Conservation (phyloP, 1,139 yeast species). For the Scheffersomyces illinoinensis region DNA sequence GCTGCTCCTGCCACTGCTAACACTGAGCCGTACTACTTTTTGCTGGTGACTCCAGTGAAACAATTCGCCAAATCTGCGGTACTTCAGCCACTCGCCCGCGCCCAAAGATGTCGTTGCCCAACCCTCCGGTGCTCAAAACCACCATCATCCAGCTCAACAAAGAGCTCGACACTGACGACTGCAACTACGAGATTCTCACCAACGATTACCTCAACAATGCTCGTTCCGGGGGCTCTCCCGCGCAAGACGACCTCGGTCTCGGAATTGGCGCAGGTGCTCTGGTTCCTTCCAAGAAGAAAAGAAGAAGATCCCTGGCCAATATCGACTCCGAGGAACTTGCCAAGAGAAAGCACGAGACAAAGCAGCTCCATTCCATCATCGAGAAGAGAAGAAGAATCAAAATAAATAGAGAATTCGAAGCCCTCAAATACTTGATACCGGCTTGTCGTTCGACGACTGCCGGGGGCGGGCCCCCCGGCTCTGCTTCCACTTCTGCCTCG, state of each 20-base stretch:
- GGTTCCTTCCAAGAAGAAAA: conserved; percentile 34
- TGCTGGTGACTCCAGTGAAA: too few species aligned
- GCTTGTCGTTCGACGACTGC: conserved; percentile 57
- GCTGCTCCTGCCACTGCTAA: too few species aligned
- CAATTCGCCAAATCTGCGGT: too few species aligned
- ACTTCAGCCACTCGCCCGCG: too few species aligned
- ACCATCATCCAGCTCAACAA: conserved; percentile 61
- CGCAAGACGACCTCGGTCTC: background rate
- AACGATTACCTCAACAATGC: conserved; percentile 27
- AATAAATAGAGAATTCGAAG: conserved; percentile 82
- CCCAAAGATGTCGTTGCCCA: conserved; percentile 33
- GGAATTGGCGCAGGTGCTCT: background rate
- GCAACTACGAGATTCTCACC: conserved; percentile 44
- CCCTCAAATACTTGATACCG: conserved; percentile 73
- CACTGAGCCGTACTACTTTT: too few species aligned
- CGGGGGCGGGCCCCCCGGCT: conserved; percentile 7
- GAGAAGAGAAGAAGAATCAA: conserved; percentile 78
- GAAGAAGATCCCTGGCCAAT: conserved; percentile 48
- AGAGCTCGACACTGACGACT: conserved; percentile 44
- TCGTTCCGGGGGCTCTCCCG: conserved; percentile 1
- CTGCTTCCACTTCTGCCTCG: conserved; percentile 14
- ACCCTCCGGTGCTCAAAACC: conserved; percentile 63
- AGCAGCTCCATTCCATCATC: conserved; percentile 71
- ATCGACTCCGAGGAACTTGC: conserved; percentile 56
- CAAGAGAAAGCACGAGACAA: conserved; percentile 56